Base-by-base conservation (phyloP, 192 early-diverging fungal species). In the Mortierella alpina region DNA sequence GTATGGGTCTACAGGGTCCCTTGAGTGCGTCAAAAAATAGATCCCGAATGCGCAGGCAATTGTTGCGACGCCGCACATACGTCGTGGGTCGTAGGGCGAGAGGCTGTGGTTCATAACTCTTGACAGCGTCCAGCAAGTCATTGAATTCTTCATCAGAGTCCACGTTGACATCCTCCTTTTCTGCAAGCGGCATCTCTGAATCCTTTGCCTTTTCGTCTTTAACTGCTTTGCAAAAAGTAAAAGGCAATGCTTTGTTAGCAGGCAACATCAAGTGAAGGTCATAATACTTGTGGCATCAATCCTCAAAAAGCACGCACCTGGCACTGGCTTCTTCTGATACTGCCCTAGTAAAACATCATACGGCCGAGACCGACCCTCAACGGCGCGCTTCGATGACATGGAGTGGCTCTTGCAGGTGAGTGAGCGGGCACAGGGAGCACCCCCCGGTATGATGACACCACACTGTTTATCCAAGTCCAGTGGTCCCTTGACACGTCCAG, bases 351-450 rank as follows among this genome's bases (percentile, higher is more conserved):
- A 74, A 7, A 88, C 85, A 69, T 98, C 95, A 76, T 95, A 98
- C 18, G 89, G 86, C 76, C 91, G 86, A 41, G 96, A 94, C 55
- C 97, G 88, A 15, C 96, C 97, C 52, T 83, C 82, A 11, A 98
- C 97, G 2, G 86, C 88, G 44, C 96, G 88, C 77, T 98, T 98
- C 49, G 89, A 86, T 2, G 91, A 91, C 87, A 98, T 95, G 41
- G 93, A 91, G 66, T 98, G 97, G 6, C 95, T 96, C 76, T 98
- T 98, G 86, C 97, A 98, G 40, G 96, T 98, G 14, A 98, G 88
- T 52, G 95, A 95, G 51, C 97, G 92, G 54, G 90, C 86, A 82
- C 97, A 98, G 0, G 88, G 88, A 53, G 79, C 59, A 13, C 86
- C 87, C 45, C 87, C 90, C 2, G 91, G 89, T 23, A 84, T 73